Evolutionary conservation across 352 stramenopile species (phyloP).

Genomic region (Peronospora tabacina): DNA sequence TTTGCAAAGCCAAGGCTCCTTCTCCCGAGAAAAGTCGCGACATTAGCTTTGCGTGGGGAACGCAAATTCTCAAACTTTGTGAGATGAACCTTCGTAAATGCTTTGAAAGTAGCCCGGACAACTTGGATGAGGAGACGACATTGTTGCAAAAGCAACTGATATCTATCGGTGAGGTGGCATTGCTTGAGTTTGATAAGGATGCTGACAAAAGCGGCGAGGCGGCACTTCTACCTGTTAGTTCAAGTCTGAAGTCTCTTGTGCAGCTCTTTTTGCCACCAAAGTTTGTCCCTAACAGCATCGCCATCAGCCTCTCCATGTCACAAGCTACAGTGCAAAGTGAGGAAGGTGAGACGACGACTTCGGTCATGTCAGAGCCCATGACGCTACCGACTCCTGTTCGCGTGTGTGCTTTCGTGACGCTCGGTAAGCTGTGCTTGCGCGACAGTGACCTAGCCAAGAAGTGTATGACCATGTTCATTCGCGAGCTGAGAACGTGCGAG

Average conservation of each 20-base stretch:
- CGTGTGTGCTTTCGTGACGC: conserved; percentile 89
- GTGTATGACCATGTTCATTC: conserved; percentile 92
- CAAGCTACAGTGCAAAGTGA: conserved; percentile 18
- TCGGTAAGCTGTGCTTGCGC: conserved; percentile 94
- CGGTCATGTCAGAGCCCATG: conserved; percentile 12
- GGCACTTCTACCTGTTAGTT: conserved; percentile 45
- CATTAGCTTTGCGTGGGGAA: conserved; percentile 62
- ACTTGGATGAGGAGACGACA: conserved; percentile 44
- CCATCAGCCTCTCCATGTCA: conserved; percentile 15
- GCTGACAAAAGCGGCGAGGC: conserved; percentile 46
- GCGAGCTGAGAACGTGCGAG: conserved; percentile 83
- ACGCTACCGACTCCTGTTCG: conserved; percentile 74
- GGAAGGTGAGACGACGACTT: conserved; percentile 17
- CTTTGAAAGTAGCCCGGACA: conserved; percentile 47
- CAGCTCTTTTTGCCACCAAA: conserved; percentile 72
- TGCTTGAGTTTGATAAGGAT: conserved; percentile 77
- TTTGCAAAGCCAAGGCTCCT: conserved; percentile 67
- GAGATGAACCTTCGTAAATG: conserved; percentile 53
- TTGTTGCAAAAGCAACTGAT: conserved; percentile 76
- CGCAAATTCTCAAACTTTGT: conserved; percentile 50
- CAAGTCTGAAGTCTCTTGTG: conserved; percentile 49
- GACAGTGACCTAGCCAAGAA: conserved; percentile 90
- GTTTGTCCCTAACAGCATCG: conserved; percentile 34
- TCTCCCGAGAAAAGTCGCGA: conserved; percentile 42
- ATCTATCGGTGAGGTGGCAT: conserved; percentile 64